phyloP scores from a whole-genome alignment of 805 yeast species.

The Ogataea sp. region DNA sequence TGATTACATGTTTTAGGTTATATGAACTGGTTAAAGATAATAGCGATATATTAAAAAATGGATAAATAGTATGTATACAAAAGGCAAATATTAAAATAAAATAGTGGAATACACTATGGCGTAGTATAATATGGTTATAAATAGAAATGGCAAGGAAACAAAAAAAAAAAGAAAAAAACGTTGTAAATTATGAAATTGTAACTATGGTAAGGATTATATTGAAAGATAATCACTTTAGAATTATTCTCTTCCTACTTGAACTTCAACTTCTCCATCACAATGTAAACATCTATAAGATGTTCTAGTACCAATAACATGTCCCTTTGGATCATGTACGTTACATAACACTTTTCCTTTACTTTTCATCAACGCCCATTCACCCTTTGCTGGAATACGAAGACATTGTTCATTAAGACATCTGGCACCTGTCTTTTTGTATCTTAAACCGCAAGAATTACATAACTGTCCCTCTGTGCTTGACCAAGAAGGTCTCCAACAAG shows the following conservation, averaged over 20 bases:
- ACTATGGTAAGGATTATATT: not conserved
- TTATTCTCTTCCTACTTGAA: conserved; percentile 17
- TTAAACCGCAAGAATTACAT: conserved; percentile 92
- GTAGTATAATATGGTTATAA: too few relatives aligned
- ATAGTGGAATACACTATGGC: too few relatives aligned
- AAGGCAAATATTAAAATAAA: too few relatives aligned
- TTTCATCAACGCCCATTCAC: conserved; percentile 88
- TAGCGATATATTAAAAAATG: too few relatives aligned
- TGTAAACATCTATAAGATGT: conserved; percentile 44
- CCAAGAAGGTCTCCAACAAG: conserved; percentile 99
- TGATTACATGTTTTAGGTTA: too few relatives aligned
- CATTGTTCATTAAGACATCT: conserved; percentile 73
- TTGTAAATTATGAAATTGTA: too few relatives aligned
- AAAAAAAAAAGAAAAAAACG: too few relatives aligned
- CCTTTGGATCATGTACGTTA: conserved; percentile 18
- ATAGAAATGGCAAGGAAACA: too few relatives aligned
- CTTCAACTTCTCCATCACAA: conserved; percentile 51
- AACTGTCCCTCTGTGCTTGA: conserved; percentile 84
- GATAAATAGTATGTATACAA: too few relatives aligned
- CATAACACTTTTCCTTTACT: conserved; percentile 43
- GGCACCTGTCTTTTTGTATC: conserved; percentile 91
- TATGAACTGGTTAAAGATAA: too few relatives aligned
- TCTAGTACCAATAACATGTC: conserved; percentile 9
- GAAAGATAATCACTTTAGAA: not conserved
- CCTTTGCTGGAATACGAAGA: conserved; percentile 89